Evolutionary conservation across 2,329 filamentous ascomycete genomes (phyloP), one percentile per base, ranked within the genome.

Genomic region (Cryphonectria carpinicola): DNA sequence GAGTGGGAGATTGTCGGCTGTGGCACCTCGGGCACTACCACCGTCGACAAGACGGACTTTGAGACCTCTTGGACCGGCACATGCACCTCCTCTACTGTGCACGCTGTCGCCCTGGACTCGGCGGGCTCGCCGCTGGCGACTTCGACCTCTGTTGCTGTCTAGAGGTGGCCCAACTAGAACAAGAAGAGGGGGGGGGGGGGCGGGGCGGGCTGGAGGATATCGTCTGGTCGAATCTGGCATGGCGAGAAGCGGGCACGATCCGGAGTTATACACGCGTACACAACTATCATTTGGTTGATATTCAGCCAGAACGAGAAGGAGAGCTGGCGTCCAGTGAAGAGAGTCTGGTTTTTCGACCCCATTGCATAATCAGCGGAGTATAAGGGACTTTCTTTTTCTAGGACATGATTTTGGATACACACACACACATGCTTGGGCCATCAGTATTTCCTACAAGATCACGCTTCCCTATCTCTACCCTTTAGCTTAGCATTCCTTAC

Each of bases 1-100:
- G 28, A 60, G 46, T 69, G 68, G 68, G 39, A 60, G 68, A 11
- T 69, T 13, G 54, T 66, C 7, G 68, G 68, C 19, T 69, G 68
- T 22, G 68, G 68, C 28, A 19, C 68, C 11, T 32, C 41, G 39
- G 63, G 63, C 25, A 52, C n/a, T 41, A 39, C 28, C 14, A 49
- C 63, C 11, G 28, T 69, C 28, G 39, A 25, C 17, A 69, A 66
- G 68, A 49, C n/a, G 25, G 63, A 41, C 52, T 69, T 69, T 41
- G 68, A 69, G 68, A 69, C 68, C 14, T 60, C 52, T 10, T 69
- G 28, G 39, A 63, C 52, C 5, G 68, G 68, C 19, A 61, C 22
- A 11, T 69, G 68, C 39, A 28, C 54, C 10, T 35, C 25, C 54
- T 56, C 46, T 1, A 62, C 49, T n/a, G 68, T 69, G 62, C 56